Evolutionary conservation across 2,329 filamentous ascomycete species (phyloP), one percentile per base, ranked within the genome.

Genomic region (Aspergillus awamori): DNA sequence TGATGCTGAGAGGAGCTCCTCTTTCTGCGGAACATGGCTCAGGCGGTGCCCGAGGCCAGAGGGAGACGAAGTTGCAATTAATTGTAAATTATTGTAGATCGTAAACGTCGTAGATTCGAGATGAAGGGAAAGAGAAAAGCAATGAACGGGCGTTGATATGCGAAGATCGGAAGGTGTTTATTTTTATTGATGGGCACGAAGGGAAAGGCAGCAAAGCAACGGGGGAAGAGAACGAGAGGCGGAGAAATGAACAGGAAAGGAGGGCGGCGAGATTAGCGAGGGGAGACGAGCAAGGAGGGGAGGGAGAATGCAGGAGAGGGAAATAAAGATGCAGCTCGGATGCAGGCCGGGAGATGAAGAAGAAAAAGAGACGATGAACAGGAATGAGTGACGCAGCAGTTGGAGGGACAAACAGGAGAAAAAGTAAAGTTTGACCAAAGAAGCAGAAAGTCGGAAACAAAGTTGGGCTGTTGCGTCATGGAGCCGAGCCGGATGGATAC

Each of bases 1-100:
- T 74, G 71, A 59, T 72, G 69, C 70, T 81, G 81, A 52, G 80
- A 81, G 39, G 66, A 66, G 65, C 76, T 76, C 70, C 76, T 76
- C 69, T 72, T 78, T 68, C 75, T 76, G 60, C 72, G 70, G 65
- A 79, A 79, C 77, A 79, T 79, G 65, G 59, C 56, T 61, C 56
- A 56, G 56, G 43, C 59, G 51, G 33, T 41, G 63, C 61, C 57
- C 47, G 38, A 30, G 33, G 4, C 4, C 33, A 11, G 39, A 60
- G 61, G 58, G 38, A 63, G 30, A n/a, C 11, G 13, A 5, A 33
- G 22, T 13, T 57, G 43, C 43, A 58, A 58, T 55, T 60, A 41
- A 38, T 13, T 43, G 39, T 28, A 13, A 26, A 28, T 26, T 45
- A 24, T 57, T 39, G 30, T 33, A 24, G 39, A 51, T 56, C 56